Percentiles rank a stretch among this genome's conserved stretches.
These are phyloP conservation scores for Tetrahymena elliotti DNA, from an alignment of 73 alveolate genomes.

Conservation along the genomic window DNA sequence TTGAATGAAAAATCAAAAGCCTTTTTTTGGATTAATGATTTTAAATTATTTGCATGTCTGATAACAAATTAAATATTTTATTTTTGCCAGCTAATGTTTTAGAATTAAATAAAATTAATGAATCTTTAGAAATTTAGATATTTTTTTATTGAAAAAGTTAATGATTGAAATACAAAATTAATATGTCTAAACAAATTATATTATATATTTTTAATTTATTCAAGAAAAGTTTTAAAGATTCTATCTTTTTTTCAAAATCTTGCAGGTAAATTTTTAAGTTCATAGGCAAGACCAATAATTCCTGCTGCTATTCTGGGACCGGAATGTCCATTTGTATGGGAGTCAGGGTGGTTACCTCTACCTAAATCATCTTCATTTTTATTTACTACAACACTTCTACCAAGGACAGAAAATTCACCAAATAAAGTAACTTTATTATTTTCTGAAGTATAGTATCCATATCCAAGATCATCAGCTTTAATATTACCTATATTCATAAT, in stretches of 20 bases:
- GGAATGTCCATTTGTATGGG: conserved; percentile 74
- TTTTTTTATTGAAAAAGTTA: too few relatives aligned
- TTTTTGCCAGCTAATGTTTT: too few relatives aligned
- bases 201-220: too few relatives aligned
- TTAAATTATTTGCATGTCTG: too few relatives aligned
- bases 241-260: neutral
- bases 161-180: too few relatives aligned
- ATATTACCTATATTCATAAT: conserved; percentile 35
- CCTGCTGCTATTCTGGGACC: conserved; percentile 54
- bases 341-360: conserved; percentile 69
- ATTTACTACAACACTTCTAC: conserved; percentile 63
- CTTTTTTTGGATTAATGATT: too few relatives aligned
- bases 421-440: conserved; percentile 24
- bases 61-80: too few relatives aligned
- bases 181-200: too few relatives aligned
- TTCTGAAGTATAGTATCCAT: conserved; percentile 28
- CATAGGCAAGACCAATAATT: conserved; percentile 25
- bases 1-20: too few relatives aligned
- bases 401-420: conserved; percentile 51
- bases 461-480: conserved; percentile 46
- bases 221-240: too few relatives aligned
- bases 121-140: too few relatives aligned
- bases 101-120: too few relatives aligned
- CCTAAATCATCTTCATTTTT: conserved; percentile 65
- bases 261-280: conserved; percentile 19